Conservation (phyloP, 306 rosid species). For the Casuarina glauca region DNA sequence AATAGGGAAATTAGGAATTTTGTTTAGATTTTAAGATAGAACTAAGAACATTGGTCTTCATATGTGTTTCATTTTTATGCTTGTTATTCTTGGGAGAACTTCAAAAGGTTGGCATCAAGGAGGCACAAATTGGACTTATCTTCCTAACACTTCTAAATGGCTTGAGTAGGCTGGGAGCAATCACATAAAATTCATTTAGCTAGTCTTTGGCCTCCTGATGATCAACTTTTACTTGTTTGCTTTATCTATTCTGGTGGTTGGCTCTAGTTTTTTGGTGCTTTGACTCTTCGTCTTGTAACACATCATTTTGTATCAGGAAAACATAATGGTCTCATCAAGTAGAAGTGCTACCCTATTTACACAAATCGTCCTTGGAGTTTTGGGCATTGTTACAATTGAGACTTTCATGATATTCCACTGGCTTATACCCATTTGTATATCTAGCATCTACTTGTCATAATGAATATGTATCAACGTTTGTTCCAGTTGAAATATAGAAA, state of each 20-base stretch:
- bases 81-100: constrained; percentile 73
- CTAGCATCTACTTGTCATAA: constrained; percentile 34
- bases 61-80: constrained; percentile 44
- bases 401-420: constrained; percentile 62
- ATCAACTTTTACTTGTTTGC: constrained; percentile 50
- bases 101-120: constrained; percentile 99
- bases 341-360: constrained; percentile 49
- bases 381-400: constrained; percentile 49
- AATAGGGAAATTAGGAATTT: constrained; percentile 24
- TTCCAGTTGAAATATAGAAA: constrained; percentile 40
- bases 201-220: constrained; percentile 53
- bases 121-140: constrained; percentile 87
- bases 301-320: constrained; percentile 45
- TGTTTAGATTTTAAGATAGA: constrained; percentile 38
- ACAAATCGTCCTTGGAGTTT: constrained; percentile 61
- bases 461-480: constrained; percentile 24
- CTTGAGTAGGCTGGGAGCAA: constrained; percentile 68
- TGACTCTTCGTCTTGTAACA: constrained; percentile 62
- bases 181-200: constrained; percentile 53
- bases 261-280: constrained; percentile 56
- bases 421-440: constrained; percentile 47
- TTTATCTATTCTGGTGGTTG: constrained; percentile 47
- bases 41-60: constrained; percentile 38
- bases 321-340: constrained; percentile 37
- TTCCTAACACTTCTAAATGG: constrained; percentile 92